A percentile compares a stretch with the other conserved stretches of the same genome.
phyloP scores from a whole-genome alignment of 495 filamentous ascomycete species.

The Penicilliopsis zonata region DNA sequence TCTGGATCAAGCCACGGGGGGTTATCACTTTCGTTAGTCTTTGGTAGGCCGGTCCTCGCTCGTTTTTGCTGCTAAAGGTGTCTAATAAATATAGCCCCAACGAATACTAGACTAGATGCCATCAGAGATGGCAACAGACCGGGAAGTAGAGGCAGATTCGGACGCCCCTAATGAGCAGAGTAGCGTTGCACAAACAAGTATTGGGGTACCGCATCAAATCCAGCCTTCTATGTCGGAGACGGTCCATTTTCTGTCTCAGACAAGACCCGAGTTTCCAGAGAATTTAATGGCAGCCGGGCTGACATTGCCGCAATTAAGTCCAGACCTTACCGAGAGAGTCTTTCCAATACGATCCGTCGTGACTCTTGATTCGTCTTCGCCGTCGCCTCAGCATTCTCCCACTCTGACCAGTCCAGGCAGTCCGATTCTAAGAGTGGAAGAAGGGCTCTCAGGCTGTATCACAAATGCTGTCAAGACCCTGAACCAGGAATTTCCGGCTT shows the following conservation, averaged over 20 bases:
- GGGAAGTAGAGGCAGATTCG: too few relatives aligned
- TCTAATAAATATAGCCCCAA: too few relatives aligned
- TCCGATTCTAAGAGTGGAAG: too few relatives aligned
- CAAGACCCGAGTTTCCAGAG: conserved; percentile 1
- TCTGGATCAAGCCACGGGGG: too few relatives aligned
- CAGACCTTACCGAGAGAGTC: conserved; percentile 48
- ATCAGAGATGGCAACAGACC: too few relatives aligned
- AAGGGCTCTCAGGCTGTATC: too few relatives aligned
- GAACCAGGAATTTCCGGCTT: too few relatives aligned
- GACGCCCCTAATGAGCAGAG: neutral
- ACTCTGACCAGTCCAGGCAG: conserved; percentile 7
- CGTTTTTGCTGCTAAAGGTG: too few relatives aligned
- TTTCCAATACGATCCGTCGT: conserved; percentile 79
- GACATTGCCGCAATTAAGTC: conserved; percentile 4
- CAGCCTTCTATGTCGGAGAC: conserved; percentile 1
- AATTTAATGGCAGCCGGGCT: conserved; percentile 1
- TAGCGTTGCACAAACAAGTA: neutral
- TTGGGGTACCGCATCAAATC: neutral
- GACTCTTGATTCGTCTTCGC: conserved; percentile 48
- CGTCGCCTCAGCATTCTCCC: conserved; percentile 8
- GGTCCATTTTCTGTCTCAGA: neutral
- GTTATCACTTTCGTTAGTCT: too few relatives aligned
- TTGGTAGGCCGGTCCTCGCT: too few relatives aligned
- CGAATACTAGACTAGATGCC: too few relatives aligned
- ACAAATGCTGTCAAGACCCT: too few relatives aligned